These are phyloP conservation scores for Persicaria tinctoria DNA, from an alignment of 148 eudicot species.

Conservation along the genomic window DNA sequence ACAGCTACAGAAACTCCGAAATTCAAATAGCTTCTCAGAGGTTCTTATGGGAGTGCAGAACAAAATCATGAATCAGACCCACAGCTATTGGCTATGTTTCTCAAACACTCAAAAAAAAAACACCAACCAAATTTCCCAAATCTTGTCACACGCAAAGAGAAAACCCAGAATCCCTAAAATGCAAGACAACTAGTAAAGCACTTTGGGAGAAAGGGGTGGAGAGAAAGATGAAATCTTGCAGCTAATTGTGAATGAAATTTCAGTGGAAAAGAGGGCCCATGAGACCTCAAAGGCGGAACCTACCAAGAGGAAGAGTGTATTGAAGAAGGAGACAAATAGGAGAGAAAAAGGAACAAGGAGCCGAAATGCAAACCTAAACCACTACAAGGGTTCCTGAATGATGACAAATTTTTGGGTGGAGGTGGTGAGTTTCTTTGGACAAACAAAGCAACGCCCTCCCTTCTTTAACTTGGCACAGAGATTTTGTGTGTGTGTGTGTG, in stretches of 20 bases:
- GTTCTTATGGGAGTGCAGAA: not conserved
- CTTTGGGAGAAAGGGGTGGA: not conserved
- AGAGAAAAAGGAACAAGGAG: slow-evolving; percentile 19
- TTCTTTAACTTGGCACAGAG: not conserved
- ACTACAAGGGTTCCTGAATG: slow-evolving; percentile 22
- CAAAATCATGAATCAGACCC: not conserved
- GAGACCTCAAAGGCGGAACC: slow-evolving; percentile 30
- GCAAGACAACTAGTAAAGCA: slow-evolving; percentile 9
- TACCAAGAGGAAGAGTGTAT: slow-evolving; percentile 39
- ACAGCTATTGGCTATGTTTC: not conserved
- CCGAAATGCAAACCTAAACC: slow-evolving; percentile 51
- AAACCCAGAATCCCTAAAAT: slow-evolving; percentile 5
- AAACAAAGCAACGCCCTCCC: not conserved
- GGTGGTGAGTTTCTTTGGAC: slow-evolving; percentile 14
- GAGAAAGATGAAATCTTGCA: not conserved
- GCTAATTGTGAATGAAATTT: not conserved
- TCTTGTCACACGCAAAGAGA: not conserved
- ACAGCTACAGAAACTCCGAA: slow-evolving; percentile 4
- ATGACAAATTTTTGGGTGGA: slow-evolving; percentile 12
- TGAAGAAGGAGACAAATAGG: slow-evolving; percentile 28
- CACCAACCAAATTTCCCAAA: not conserved
- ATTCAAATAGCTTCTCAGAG: not conserved
- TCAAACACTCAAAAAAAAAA: slow-evolving; percentile 17
- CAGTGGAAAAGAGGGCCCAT: slow-evolving; percentile 35
- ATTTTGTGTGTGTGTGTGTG: not conserved